phyloP scores from a whole-genome alignment of 2,329 filamentous ascomycete genomes.

The Penicillium sp. region DNA sequence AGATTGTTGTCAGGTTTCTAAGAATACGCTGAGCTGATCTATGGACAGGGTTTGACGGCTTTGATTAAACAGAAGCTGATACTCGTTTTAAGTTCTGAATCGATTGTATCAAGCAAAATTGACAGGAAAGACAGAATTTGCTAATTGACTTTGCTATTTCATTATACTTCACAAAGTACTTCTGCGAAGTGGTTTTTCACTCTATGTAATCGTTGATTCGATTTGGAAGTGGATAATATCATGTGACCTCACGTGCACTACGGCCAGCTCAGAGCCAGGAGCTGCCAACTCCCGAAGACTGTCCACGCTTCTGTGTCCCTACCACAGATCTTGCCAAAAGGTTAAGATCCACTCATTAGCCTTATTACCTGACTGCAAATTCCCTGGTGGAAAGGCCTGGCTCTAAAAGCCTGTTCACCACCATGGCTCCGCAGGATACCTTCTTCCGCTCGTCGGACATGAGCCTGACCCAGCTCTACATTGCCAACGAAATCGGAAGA shows the following conservation, averaged over 20 bases:
- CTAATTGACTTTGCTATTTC: background rate
- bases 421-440: slow-evolving; percentile 75
- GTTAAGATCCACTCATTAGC: background rate
- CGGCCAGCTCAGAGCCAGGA: slow-evolving; percentile 12
- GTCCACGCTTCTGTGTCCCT: slow-evolving; percentile 15
- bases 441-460: slow-evolving; percentile 99
- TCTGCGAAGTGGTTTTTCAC: too few relatives aligned
- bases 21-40: background rate
- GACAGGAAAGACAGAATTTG: background rate
- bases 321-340: slow-evolving; percentile 5
- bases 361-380: background rate
- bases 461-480: slow-evolving; percentile 99
- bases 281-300: background rate
- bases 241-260: slow-evolving; percentile 21
- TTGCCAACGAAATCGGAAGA: slow-evolving; percentile 96
- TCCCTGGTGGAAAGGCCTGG: slow-evolving; percentile 22
- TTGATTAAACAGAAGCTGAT: background rate
- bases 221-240: background rate
- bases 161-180: too few relatives aligned
- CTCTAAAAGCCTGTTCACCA: slow-evolving; percentile 26
- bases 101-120: too few relatives aligned
- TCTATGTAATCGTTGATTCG: too few relatives aligned
- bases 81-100: background rate
- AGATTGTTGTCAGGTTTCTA: background rate
- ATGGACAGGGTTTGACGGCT: background rate